phyloP scores from a whole-genome alignment of 1,139 yeast genomes.

The Eremothecium sinecaudum region DNA sequence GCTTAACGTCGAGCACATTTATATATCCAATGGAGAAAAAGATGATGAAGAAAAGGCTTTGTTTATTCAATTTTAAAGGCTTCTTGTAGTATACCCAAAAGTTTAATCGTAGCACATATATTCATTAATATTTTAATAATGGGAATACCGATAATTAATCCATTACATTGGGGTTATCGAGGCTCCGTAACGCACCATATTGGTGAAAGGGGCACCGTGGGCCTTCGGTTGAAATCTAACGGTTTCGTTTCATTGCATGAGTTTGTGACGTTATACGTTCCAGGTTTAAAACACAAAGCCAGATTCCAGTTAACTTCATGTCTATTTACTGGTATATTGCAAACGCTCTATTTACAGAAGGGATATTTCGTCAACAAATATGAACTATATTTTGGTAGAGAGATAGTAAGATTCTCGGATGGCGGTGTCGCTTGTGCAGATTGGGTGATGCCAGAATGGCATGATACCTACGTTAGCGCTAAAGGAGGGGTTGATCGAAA shows the following conservation, averaged over 20 bases:
- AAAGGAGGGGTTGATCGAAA: constrained; percentile 30
- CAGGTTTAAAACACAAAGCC: constrained; percentile 38
- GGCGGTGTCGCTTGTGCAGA: constrained; percentile 71
- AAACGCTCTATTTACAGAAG: constrained; percentile 57
- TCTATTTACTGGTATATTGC: constrained; percentile 65
- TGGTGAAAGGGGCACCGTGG: constrained; percentile 32
- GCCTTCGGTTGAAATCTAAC: constrained; percentile 33
- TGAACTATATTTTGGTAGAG: constrained; percentile 67
- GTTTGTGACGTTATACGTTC: constrained; percentile 36
- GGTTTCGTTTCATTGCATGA: constrained; percentile 28
- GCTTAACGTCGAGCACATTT: too few relatives aligned
- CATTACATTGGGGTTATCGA: constrained; percentile 35
- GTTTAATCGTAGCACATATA: too few relatives aligned
- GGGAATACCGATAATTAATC: constrained; percentile 24
- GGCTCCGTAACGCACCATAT: constrained; percentile 34
- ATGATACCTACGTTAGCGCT: constrained; percentile 32
- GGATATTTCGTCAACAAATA: constrained; percentile 46
- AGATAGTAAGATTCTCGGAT: constrained; percentile 49
- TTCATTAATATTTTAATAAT: too few relatives aligned
- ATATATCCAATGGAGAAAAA: too few relatives aligned
- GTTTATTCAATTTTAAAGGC: too few relatives aligned
- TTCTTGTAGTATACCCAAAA: too few relatives aligned
- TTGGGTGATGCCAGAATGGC: constrained; percentile 46
- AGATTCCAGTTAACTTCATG: constrained; percentile 53
- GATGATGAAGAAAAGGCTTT: too few relatives aligned